A percentile compares a stretch with the other conserved stretches of the same genome.
These are phyloP conservation scores for Pseudogymnoascus sp. DNA, from an alignment of 2,329 filamentous ascomycete genomes.

Conservation along the genomic window DNA sequence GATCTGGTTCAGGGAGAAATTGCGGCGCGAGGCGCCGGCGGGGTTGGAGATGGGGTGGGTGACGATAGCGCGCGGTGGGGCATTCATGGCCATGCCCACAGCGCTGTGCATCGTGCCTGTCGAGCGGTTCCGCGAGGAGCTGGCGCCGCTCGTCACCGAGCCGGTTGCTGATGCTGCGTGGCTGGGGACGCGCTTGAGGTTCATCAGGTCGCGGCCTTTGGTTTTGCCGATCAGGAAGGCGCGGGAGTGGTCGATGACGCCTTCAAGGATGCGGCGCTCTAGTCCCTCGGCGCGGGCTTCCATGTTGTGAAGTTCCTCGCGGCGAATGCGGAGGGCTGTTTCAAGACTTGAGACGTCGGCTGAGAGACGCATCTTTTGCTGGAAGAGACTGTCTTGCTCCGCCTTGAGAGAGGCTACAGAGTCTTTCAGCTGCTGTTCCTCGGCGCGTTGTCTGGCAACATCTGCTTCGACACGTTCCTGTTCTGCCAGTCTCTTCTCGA, in stretches of 20 bases:
- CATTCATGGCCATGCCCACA: conserved; percentile 45
- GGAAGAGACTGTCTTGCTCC: conserved; percentile 66
- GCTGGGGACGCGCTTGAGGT: conserved; percentile 41
- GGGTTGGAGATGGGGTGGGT: conserved; percentile 32
- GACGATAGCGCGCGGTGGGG: conserved; percentile 26
- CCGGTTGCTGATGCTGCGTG: conserved; percentile 32
- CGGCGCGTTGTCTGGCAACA: conserved; percentile 40
- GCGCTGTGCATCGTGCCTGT: conserved; percentile 30
- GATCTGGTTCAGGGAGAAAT: conserved; percentile 86
- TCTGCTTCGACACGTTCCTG: conserved; percentile 52
- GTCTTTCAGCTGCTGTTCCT: conserved; percentile 53
- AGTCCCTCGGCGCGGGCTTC: conserved; percentile 79
- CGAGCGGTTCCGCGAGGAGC: conserved; percentile 28
- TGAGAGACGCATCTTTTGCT: conserved; percentile 69
- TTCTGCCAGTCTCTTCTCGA: conserved; percentile 65
- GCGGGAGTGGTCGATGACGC: conserved; percentile 91
- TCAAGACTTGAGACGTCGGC: conserved; percentile 87
- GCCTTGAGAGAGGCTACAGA: conserved; percentile 39
- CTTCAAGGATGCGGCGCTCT: conserved; percentile 87
- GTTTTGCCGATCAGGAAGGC: conserved; percentile 73
- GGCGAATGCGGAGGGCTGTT: conserved; percentile 77
- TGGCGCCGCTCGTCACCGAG: conserved; percentile 32
- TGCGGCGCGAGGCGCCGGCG: conserved; percentile 58
- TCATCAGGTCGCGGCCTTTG: conserved; percentile 38
- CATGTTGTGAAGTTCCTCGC: conserved; percentile 87